A percentile compares a stretch with the other conserved stretches of the same genome.
Evolutionary conservation across 2,329 filamentous ascomycete genomes (phyloP).

Genomic region (Ophiostoma quercus): DNA sequence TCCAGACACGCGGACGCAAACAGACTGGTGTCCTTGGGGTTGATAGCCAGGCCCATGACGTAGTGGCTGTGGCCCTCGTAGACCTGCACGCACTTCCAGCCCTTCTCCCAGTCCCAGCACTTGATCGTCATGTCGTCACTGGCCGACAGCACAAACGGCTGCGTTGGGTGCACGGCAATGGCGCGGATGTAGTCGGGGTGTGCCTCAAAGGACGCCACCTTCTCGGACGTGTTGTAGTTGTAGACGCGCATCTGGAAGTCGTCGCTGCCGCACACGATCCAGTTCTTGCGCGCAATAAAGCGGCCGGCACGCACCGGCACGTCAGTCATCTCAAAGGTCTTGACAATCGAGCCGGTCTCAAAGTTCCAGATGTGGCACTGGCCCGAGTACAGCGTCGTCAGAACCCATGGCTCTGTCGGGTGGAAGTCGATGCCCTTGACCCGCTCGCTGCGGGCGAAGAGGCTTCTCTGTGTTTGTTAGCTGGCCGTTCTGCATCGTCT

Average conservation of each 20-base stretch:
- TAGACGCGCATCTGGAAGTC: constrained; percentile 59
- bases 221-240: constrained; percentile 99
- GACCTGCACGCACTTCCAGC: constrained; percentile 93
- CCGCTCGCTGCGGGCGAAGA: constrained; percentile 29
- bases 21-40: constrained; percentile 92
- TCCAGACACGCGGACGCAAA: constrained; percentile 93
- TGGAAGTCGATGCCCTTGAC: constrained; percentile 30
- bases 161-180: constrained; percentile 82
- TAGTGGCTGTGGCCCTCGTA: constrained; percentile 94
- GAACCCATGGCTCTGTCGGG: constrained; percentile 29
- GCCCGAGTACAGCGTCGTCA: constrained; percentile 94
- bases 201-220: constrained; percentile 94
- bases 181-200: constrained; percentile 98
- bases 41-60: constrained; percentile 94
- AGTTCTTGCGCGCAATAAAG: constrained; percentile 97
- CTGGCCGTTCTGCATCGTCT: not conserved
- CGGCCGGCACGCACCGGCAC: constrained; percentile 94
- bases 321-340: constrained; percentile 98
- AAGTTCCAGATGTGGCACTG: constrained; percentile 99
- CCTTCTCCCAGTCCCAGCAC: constrained; percentile 98
- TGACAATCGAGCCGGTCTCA: constrained; percentile 92
- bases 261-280: constrained; percentile 93
- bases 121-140: constrained; percentile 99
- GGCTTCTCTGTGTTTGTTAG: constrained; percentile 25
- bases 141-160: constrained; percentile 92